Evolutionary conservation across 345 rosid genomes (phyloP).

Genomic region (Balakata baccata): DNA sequence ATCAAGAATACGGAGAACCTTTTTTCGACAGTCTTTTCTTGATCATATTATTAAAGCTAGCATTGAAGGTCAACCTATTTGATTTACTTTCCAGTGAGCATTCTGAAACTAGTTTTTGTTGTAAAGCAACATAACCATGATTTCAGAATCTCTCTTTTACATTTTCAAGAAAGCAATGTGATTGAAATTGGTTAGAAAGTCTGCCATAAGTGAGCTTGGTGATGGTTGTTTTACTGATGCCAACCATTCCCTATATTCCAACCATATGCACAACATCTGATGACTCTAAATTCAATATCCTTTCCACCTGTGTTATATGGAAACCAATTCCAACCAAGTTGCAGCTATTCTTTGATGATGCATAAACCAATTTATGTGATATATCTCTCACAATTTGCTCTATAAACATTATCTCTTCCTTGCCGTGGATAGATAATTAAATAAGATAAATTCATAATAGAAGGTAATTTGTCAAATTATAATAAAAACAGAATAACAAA

Average conservation of each 20-base stretch:
- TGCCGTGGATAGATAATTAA: background rate
- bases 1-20: conserved; percentile 10
- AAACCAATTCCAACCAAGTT: conserved; percentile 14
- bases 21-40: background rate
- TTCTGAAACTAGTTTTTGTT: too few relatives aligned
- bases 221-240: conserved; percentile 10
- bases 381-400: conserved; percentile 7
- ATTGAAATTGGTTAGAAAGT: background rate
- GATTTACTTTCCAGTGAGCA: background rate
- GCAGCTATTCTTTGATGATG: background rate
- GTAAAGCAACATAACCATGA: too few relatives aligned
- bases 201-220: background rate
- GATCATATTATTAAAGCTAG: background rate
- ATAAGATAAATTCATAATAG: too few relatives aligned
- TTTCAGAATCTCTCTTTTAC: background rate
- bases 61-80: background rate
- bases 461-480: too few relatives aligned
- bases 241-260: conserved; percentile 10
- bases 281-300: background rate
- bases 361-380: conserved; percentile 1
- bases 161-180: too few relatives aligned
- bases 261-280: background rate
- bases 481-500: too few relatives aligned
- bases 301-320: background rate
- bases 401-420: background rate